These are phyloP conservation scores for Leucosporidium yakuticum DNA, from an alignment of 768 basidiomycete genomes.

Conservation along the genomic window DNA sequence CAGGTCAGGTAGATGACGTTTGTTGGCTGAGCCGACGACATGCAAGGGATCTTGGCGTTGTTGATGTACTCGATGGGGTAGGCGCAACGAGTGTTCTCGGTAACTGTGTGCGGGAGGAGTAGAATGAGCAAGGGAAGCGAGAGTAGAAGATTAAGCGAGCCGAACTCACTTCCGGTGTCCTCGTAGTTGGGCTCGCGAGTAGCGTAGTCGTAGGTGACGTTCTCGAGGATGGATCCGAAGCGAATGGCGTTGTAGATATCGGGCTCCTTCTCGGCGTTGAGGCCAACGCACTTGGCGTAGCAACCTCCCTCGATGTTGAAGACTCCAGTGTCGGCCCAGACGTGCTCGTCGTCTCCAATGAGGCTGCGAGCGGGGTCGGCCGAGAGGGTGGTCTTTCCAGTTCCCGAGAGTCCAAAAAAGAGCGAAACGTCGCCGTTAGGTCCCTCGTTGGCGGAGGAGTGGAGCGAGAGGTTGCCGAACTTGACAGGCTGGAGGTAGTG, in stretches of 20 bases:
- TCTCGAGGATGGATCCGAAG: conserved; percentile 95
- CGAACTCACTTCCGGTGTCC: conserved; percentile 56
- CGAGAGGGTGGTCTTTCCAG: conserved; percentile 96
- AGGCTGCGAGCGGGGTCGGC: conserved; percentile 89
- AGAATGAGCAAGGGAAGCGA: too few relatives aligned
- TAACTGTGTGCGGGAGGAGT: too few relatives aligned
- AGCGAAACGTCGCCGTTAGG: conserved; percentile 86
- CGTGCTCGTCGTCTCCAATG: conserved; percentile 99
- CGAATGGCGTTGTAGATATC: conserved; percentile 94
- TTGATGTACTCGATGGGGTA: conserved; percentile 98
- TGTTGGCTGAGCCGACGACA: conserved; percentile 81
- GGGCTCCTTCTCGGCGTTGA: conserved; percentile 94
- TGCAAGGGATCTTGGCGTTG: conserved; percentile 89
- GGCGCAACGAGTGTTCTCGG: conserved; percentile 98
- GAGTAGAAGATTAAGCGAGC: too few relatives aligned
- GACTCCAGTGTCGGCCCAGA: conserved; percentile 97
- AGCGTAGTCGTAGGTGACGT: conserved; percentile 88
- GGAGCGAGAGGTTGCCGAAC: conserved; percentile 93
- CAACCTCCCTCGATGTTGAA: conserved; percentile 99
- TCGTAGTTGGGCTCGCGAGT: conserved; percentile 87
- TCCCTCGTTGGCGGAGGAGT: conserved; percentile 96
- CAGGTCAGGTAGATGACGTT: conserved; percentile 72
- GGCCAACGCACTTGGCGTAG: conserved; percentile 96
- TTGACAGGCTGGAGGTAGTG: conserved; percentile 99
- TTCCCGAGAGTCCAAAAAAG: conserved; percentile 97